Conservation (phyloP, 129 eudicot species). For the Escallonia rubra region DNA sequence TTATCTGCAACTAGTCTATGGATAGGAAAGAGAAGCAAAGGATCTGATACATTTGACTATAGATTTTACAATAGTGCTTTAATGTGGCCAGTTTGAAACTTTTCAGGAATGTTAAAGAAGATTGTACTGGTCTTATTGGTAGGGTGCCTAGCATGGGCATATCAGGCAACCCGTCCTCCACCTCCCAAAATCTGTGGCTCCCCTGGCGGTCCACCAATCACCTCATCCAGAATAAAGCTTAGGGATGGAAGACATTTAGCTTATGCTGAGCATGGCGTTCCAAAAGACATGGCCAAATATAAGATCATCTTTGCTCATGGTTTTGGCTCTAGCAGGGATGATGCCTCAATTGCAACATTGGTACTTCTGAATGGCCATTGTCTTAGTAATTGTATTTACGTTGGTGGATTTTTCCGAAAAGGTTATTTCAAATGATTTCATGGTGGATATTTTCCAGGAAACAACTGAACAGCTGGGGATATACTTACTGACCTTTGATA, state of each 20-base stretch:
- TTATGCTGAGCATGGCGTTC: slow-evolving; percentile 7
- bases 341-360: background rate
- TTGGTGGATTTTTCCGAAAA: too few relatives aligned
- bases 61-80: too few relatives aligned
- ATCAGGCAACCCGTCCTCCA: slow-evolving; percentile 8
- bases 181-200: slow-evolving; percentile 11
- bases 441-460: too few relatives aligned
- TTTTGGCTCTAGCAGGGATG: slow-evolving; percentile 6
- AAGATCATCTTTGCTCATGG: slow-evolving; percentile 13
- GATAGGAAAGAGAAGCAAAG: too few relatives aligned
- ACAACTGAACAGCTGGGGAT: too few relatives aligned
- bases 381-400: too few relatives aligned
- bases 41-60: too few relatives aligned
- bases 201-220: slow-evolving; percentile 10
- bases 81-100: too few relatives aligned
- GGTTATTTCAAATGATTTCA: too few relatives aligned
- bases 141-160: slow-evolving; percentile 12
- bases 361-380: too few relatives aligned
- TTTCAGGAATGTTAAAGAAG: slow-evolving; percentile 5
- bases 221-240: slow-evolving; percentile 3
- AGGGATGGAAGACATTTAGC: slow-evolving; percentile 9
- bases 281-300: slow-evolving; percentile 10
- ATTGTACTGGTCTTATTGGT: background rate
- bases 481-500: too few relatives aligned
- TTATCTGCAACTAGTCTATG: too few relatives aligned